Evolutionary conservation across 768 basidiomycete species (phyloP), one percentile per base, ranked within the genome.

Genomic region (Lenzites betulinus): DNA sequence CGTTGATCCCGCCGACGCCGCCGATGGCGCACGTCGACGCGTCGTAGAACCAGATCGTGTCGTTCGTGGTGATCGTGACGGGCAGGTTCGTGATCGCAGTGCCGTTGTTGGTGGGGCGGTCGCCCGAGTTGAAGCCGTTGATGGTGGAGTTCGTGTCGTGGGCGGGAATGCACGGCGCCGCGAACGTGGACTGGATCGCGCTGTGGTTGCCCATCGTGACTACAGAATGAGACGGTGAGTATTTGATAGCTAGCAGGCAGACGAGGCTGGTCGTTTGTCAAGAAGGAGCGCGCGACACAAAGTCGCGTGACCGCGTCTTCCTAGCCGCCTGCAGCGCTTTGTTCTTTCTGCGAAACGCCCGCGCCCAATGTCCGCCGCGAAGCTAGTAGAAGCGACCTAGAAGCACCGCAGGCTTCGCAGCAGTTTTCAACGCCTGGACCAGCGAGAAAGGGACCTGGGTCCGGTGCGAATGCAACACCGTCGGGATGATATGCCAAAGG

Each of bases 21-120:
- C 85, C 86, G 51, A 76, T 61, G 2, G 74, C 77, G 69, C 86
- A 88, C 7, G 79, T 80, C 62, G 78, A 79, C 60, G 64, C 67
- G 73, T 88, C 86, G 69, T 74, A 88, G 70, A 84, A 87, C 85
- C 85, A 88, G 49, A 85, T 75, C 20, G 85, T 81, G 57, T 75
- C 77, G 60, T 69, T 74, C 20, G 57, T 55, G 58, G 79, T 74
- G 67, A 88, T 77, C 20, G 79, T 73, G 41, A 85, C 75, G 25
- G 69, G 35, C 39, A 83, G 76, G 50, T 75, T 76, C 26, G 83
- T 83, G 46, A 64, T 61, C 20, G 77, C 73, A 9, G 78, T 77
- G 49, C 76, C 79, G 65, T 85, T 82, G 42, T 71, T 76, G 4
- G 81, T 78, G 64, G 78, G 63, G 53, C 83, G 81, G 70, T 81